Conservation (phyloP, 441 rosid species). For the Erodium moschatum region DNA sequence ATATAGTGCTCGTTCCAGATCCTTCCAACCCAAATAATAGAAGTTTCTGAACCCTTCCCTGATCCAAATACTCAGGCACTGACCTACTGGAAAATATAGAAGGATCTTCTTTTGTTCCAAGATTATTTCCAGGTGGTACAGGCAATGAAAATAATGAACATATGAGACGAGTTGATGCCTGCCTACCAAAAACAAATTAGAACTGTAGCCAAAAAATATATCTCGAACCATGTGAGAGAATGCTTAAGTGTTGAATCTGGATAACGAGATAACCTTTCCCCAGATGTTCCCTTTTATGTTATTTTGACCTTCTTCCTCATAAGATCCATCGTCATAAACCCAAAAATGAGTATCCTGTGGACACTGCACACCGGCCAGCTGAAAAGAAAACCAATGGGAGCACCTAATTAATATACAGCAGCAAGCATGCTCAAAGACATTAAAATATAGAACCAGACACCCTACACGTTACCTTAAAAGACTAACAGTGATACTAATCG, state of each 20-base stretch:
- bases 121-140: constrained; percentile 48
- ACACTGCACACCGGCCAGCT: constrained; percentile 94
- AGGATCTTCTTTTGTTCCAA: constrained; percentile 39
- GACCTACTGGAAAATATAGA: constrained; percentile 37
- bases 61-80: constrained; percentile 62
- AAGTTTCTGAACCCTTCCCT: constrained; percentile 51
- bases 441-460: not conserved
- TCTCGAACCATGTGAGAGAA: constrained; percentile 4
- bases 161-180: constrained; percentile 67
- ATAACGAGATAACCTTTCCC: constrained; percentile 62
- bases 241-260: constrained; percentile 9
- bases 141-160: constrained; percentile 67
- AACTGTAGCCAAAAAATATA: constrained; percentile 17
- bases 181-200: constrained; percentile 33
- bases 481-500: not conserved
- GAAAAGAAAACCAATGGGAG: constrained; percentile 15
- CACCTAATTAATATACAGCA: constrained; percentile 12
- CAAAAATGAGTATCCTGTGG: constrained; percentile 98
- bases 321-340: constrained; percentile 97
- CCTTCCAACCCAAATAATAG: constrained; percentile 60
- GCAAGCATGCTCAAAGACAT: not conserved
- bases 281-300: constrained; percentile 96
- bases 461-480: not conserved
- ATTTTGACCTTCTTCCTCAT: constrained; percentile 99
- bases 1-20: constrained; percentile 79